phyloP scores from a whole-genome alignment of 768 basidiomycete genomes.

The Calocera viscosa region DNA sequence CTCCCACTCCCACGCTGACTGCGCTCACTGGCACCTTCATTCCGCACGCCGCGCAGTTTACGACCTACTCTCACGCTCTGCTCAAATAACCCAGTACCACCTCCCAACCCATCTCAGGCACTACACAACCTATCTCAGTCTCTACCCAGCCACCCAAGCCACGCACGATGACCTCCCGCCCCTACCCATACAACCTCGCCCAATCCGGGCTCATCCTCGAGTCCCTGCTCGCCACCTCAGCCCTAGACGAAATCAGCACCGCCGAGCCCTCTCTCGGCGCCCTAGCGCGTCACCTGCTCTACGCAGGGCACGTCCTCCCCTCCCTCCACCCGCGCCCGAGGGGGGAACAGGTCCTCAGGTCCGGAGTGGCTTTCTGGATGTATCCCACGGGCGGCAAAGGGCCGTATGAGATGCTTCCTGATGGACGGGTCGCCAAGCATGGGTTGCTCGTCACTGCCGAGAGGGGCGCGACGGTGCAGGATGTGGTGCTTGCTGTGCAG shows the following conservation, averaged over 20 bases:
- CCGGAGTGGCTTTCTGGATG: neutral
- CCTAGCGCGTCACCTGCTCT: neutral
- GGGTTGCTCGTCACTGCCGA: constrained; percentile 3
- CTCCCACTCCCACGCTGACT: too few relatives aligned
- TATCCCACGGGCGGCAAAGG: neutral
- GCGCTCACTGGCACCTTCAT: too few relatives aligned
- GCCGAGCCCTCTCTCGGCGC: neutral
- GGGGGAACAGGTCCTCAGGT: neutral
- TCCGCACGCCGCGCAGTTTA: too few relatives aligned
- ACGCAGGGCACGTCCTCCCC: neutral
- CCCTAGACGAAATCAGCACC: constrained; percentile 1
- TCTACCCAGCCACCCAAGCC: neutral
- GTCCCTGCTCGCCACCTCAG: neutral
- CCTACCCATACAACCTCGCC: neutral
- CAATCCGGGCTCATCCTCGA: neutral
- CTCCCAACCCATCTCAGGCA: neutral
- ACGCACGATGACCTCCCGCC: neutral
- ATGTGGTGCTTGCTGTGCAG: neutral
- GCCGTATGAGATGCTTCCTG: neutral
- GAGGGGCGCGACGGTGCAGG: neutral
- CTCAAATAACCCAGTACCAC: too few relatives aligned
- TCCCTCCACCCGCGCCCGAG: neutral
- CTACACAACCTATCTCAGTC: neutral
- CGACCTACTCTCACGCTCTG: too few relatives aligned
- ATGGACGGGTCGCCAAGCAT: neutral